phyloP scores from a whole-genome alignment of 1,284 basidiomycete species.

The Schizophyllum commune region DNA sequence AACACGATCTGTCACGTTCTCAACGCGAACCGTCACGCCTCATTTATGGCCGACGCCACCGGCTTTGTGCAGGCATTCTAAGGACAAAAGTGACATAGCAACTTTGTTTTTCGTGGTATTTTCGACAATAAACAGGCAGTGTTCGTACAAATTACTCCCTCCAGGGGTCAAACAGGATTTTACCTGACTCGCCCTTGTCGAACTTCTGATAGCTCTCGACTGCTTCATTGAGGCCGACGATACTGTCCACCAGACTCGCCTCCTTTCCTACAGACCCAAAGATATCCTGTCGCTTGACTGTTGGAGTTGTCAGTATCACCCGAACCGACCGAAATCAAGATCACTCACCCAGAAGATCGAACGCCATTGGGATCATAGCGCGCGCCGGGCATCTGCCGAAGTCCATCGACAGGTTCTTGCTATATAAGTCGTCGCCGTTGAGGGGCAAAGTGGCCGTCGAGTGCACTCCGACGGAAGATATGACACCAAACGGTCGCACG shows the following conservation, averaged over 20 bases:
- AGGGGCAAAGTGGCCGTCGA: conserved; percentile 49
- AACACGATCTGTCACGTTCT: not conserved
- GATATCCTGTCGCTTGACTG: conserved; percentile 56
- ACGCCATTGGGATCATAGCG: conserved; percentile 68
- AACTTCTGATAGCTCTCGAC: conserved; percentile 54
- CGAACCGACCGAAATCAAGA: not conserved
- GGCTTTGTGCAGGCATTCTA: too few relatives aligned
- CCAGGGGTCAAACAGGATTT: conserved; percentile 71
- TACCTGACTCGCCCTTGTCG: conserved; percentile 63
- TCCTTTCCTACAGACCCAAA: conserved; percentile 55
- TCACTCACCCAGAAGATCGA: conserved; percentile 51
- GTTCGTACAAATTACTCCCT: too few relatives aligned
- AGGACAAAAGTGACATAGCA: too few relatives aligned
- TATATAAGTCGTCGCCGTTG: conserved; percentile 60
- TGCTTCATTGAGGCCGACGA: conserved; percentile 52
- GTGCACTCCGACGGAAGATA: conserved; percentile 76
- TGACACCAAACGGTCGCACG: conserved; percentile 74
- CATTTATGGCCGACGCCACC: too few relatives aligned
- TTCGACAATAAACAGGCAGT: too few relatives aligned
- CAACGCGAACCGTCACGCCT: too few relatives aligned
- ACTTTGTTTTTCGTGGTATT: too few relatives aligned
- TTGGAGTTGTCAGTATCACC: not conserved
- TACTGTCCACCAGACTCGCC: conserved; percentile 54
- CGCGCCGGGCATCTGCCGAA: conserved; percentile 86
- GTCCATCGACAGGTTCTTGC: conserved; percentile 76